Conservation (phyloP, 306 rosid species). For the Malus asiatica region DNA sequence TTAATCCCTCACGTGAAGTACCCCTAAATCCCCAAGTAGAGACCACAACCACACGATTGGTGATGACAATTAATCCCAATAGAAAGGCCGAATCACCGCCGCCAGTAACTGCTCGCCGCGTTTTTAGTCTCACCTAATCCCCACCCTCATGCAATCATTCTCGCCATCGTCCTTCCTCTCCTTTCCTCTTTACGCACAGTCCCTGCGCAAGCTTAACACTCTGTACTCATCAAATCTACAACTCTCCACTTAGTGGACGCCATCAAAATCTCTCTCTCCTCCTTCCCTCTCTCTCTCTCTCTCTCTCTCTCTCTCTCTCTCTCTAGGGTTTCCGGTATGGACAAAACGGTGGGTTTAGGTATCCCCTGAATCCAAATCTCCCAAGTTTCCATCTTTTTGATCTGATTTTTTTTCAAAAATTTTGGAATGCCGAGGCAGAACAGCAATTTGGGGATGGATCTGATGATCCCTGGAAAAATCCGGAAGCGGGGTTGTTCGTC, state of each 20-base stretch:
- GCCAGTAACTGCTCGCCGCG: constrained; percentile 13
- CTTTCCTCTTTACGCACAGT: constrained; percentile 8
- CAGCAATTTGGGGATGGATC: constrained; percentile 36
- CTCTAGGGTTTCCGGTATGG: constrained; percentile 13
- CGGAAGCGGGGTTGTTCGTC: constrained; percentile 95
- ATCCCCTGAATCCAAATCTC: not conserved
- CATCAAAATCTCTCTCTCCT: constrained; percentile 4
- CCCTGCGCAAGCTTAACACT: constrained; percentile 10
- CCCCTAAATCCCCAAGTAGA: not conserved
- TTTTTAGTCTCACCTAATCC: not conserved
- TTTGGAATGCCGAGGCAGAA: constrained; percentile 56
- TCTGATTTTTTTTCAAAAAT: constrained; percentile 9
- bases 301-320: not conserved
- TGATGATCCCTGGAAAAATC: constrained; percentile 77
- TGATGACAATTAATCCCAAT: not conserved
- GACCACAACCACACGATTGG: not conserved
- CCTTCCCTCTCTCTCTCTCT: not conserved
- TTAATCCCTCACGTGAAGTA: not conserved
- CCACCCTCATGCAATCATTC: not conserved
- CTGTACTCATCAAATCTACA: constrained; percentile 29
- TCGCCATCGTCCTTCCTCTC: not conserved
- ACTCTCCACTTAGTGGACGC: constrained; percentile 9
- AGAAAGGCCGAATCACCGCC: not conserved
- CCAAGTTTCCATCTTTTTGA: not conserved
- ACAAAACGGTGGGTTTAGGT: not conserved